Conservation (phyloP, 164 flowering plant genomes). For the Echeveria elegans region DNA sequence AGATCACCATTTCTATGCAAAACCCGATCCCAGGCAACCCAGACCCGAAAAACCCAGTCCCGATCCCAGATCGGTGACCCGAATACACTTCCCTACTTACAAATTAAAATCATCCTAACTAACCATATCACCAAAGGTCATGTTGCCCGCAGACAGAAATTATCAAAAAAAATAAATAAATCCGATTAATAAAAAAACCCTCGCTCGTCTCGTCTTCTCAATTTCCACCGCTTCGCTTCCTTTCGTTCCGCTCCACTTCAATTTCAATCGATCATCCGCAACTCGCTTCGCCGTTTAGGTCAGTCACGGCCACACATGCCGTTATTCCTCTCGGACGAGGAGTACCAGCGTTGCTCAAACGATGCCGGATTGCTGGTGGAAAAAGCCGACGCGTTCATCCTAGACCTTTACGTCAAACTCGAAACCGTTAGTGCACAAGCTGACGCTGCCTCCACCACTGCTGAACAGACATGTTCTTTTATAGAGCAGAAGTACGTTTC, state of each 20-base stretch:
- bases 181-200: too few species aligned
- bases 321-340: conserved; percentile 77
- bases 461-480: conserved; percentile 79
- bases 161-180: too few species aligned
- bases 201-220: too few species aligned
- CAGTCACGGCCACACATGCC: conserved; percentile 37
- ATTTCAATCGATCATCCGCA: neutral
- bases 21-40: too few species aligned
- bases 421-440: conserved; percentile 63
- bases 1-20: too few species aligned
- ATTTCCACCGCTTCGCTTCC: too few species aligned
- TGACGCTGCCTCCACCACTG: conserved; percentile 80
- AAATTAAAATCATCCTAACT: too few species aligned
- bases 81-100: too few species aligned
- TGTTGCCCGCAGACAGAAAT: too few species aligned
- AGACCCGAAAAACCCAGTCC: too few species aligned
- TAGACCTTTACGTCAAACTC: conserved; percentile 37
- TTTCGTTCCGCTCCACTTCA: neutral
- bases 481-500: conserved; percentile 81
- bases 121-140: too few species aligned
- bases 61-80: too few species aligned
- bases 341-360: conserved; percentile 31
- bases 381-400: conserved; percentile 72
- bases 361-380: conserved; percentile 44
- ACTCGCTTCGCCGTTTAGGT: neutral